Percentiles rank a stretch among this genome's conserved stretches.
Evolutionary conservation across 1,284 basidiomycete species (phyloP).

Genomic region (Schizophyllum commune): DNA sequence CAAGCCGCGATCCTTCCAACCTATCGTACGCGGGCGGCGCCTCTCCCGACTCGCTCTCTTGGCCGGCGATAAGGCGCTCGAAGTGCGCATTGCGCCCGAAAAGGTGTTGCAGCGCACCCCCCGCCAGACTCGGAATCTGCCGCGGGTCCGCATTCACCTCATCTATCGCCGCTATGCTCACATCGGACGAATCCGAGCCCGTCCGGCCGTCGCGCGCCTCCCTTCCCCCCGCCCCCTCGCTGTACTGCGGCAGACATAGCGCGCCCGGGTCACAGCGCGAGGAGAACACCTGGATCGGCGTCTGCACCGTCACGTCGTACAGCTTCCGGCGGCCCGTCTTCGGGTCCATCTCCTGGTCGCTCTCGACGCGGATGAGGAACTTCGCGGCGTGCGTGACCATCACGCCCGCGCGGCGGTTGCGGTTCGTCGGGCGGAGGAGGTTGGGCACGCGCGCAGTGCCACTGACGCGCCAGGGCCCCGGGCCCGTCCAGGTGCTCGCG

Average conservation of each 20-base stretch:
- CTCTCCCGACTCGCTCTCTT: conserved; percentile 38
- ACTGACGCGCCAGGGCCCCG: conserved; percentile 67
- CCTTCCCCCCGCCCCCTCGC: conserved; percentile 14
- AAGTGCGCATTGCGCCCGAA: conserved; percentile 40
- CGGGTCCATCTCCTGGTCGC: conserved; percentile 49
- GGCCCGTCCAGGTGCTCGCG: conserved; percentile 60
- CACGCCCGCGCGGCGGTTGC: conserved; percentile 77
- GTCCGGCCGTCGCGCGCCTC: neutral
- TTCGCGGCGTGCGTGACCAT: conserved; percentile 76
- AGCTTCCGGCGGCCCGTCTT: conserved; percentile 69
- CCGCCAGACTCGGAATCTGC: neutral
- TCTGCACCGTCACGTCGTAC: conserved; percentile 89
- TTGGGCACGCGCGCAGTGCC: conserved; percentile 25
- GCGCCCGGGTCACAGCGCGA: conserved; percentile 76
- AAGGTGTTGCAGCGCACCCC: neutral
- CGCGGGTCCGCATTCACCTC: neutral
- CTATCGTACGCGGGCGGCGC: conserved; percentile 34
- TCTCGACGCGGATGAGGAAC: conserved; percentile 78
- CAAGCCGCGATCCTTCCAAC: neutral
- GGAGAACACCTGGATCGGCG: conserved; percentile 73
- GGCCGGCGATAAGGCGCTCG: conserved; percentile 40
- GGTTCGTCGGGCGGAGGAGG: conserved; percentile 71
- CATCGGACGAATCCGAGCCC: neutral
- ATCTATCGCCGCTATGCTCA: neutral
- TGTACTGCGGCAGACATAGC: conserved; percentile 68